These are phyloP conservation scores for Wickerhamiella occidentalis DNA, from an alignment of 805 yeast genomes.

Conservation along the genomic window DNA sequence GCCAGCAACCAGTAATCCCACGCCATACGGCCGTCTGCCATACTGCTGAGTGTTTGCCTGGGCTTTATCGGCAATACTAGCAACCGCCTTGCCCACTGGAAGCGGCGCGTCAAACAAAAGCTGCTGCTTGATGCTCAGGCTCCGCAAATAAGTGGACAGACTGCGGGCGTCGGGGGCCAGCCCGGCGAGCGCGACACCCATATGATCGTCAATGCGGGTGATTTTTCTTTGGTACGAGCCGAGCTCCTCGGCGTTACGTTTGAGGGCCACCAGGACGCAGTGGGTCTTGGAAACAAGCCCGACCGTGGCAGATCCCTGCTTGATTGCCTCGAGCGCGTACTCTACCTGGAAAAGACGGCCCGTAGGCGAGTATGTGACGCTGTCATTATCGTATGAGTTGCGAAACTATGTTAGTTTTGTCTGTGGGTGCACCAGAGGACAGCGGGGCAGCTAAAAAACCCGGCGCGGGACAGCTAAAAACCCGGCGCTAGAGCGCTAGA, in stretches of 20 bases:
- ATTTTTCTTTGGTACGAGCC: slow-evolving; percentile 95
- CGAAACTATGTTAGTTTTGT: slow-evolving; percentile 46
- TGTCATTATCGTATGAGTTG: slow-evolving; percentile 96
- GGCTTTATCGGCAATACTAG: slow-evolving; percentile 87
- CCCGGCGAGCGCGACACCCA: slow-evolving; percentile 94
- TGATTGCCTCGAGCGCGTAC: slow-evolving; percentile 88
- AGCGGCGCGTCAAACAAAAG: slow-evolving; percentile 79
- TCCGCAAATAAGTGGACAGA: slow-evolving; percentile 74
- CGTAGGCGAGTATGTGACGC: slow-evolving; percentile 94
- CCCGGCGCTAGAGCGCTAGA: too few species aligned
- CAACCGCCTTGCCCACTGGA: slow-evolving; percentile 70
- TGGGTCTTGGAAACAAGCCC: slow-evolving; percentile 78
- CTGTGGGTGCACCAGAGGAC: too few species aligned
- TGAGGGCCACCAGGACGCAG: slow-evolving; percentile 86
- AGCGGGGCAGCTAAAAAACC: too few species aligned
- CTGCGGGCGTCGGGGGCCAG: slow-evolving; percentile 97
- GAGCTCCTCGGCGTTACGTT: slow-evolving; percentile 92
- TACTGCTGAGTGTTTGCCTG: slow-evolving; percentile 92
- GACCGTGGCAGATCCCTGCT: slow-evolving; percentile 95
- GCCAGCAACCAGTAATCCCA: slow-evolving; percentile 83
- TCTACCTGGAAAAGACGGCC: slow-evolving; percentile 84
- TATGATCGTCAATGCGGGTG: slow-evolving; percentile 79
- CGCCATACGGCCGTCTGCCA: slow-evolving; percentile 97
- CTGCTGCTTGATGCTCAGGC: slow-evolving; percentile 79
- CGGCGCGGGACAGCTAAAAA: too few species aligned